Evolutionary conservation across 2,329 filamentous ascomycete genomes (phyloP).

Genomic region (Lasiodiplodia citricola): DNA sequence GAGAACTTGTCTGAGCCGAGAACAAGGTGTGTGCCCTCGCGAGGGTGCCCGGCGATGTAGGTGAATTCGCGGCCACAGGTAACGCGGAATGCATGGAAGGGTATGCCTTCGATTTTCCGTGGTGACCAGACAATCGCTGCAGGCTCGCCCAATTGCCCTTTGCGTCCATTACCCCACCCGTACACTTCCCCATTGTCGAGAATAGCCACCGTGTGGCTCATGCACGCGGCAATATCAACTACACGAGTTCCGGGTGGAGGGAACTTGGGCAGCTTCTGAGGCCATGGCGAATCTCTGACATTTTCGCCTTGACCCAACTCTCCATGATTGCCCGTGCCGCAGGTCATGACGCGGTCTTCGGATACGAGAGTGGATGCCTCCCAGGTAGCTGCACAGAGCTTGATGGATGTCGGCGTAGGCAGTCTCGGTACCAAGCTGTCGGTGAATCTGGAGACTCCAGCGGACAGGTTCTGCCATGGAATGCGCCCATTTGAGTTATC

Average conservation of each 20-base stretch:
- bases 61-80: constrained; percentile 89
- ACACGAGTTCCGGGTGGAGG: constrained; percentile 64
- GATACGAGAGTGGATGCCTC: constrained; percentile 67
- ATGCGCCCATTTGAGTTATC: constrained; percentile 55
- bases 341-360: constrained; percentile 63
- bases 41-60: constrained; percentile 64
- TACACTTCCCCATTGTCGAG: constrained; percentile 77
- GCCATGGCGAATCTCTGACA: constrained; percentile 36
- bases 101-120: constrained; percentile 48
- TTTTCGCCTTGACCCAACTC: constrained; percentile 69
- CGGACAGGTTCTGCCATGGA: constrained; percentile 8
- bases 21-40: constrained; percentile 65
- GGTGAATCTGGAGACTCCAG: neutral
- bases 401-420: neutral
- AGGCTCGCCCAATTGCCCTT: constrained; percentile 77
- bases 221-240: constrained; percentile 70
- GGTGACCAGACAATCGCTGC: constrained; percentile 40
- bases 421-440: constrained; percentile 14
- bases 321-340: constrained; percentile 71
- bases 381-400: constrained; percentile 75
- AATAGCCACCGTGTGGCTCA: constrained; percentile 78
- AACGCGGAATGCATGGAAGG: constrained; percentile 69
- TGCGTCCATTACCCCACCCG: constrained; percentile 87
- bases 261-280: constrained; percentile 66
- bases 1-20: constrained; percentile 79